Evolutionary conservation across 2,329 filamentous ascomycete species (phyloP), one percentile per base, ranked within the genome.

Genomic region (Colletotrichum horii): DNA sequence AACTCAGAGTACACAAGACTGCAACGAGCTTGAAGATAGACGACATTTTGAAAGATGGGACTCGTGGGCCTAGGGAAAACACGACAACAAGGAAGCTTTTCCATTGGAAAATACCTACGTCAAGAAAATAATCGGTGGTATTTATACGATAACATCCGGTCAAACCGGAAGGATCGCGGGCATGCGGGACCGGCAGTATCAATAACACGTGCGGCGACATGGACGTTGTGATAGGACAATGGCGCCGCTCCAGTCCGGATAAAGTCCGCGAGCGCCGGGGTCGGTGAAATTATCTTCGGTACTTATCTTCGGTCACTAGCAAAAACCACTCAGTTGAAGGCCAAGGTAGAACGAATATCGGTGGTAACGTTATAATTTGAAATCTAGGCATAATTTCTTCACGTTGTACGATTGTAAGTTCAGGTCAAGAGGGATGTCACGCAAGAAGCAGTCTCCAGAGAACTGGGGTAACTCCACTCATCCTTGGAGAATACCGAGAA

Each of bases 371-470:
- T 52, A n/a, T 52, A 6, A 6, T 7, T 14, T 22, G 43, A 22
- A 22, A 3, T 52, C 11, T 52, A 52, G n/a, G 43, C 12, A 52
- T 4, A 22, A 52, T 52, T 52, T 22, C 9, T 11, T 14, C 3
- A 2, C 12, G 6, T 8, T 52, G n/a, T n/a, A 22, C 2, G 30
- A 7, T 22, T n/a, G 43, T 3, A 2, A 14, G 2, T 8, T 3
- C 6, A 3, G n/a, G 2, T 22, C 14, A n/a, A 52, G n/a, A 16
- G 6, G n/a, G n/a, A 52, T 52, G 6, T n/a, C n/a, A 22, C n/a
- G 4, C 43, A 4, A 52, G 3, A 48, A 48, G 12, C 43, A 52
- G 3, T 52, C 4, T 52, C 11, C 43, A 6, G 12, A n/a, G 3
- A 4, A 48, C 43, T n/a, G 34, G 34, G 34, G 34, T 16, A 16